Evolutionary conservation across 345 rosid species (phyloP).

Genomic region (Acer yangbiense): DNA sequence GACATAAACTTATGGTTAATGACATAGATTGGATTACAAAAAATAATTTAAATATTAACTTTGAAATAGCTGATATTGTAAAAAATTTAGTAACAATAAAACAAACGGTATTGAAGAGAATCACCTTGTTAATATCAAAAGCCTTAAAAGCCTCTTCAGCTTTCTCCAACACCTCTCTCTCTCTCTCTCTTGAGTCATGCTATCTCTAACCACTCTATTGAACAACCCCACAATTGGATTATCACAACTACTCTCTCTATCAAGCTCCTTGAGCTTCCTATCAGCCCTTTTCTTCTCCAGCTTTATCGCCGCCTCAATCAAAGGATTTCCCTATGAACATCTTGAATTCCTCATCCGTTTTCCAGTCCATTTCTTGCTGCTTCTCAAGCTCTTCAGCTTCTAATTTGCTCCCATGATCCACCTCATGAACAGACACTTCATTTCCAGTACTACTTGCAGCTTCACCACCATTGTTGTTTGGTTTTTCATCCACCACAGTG

Average conservation of each 20-base stretch:
- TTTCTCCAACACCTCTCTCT: conserved; percentile 78
- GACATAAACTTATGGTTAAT: neutral
- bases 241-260: conserved; percentile 47
- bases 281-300: conserved; percentile 97
- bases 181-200: conserved; percentile 69
- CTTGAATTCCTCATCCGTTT: conserved; percentile 91
- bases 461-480: conserved; percentile 8
- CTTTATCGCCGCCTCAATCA: conserved; percentile 92
- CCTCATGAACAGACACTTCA: conserved; percentile 20
- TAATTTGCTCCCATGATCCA: too few species aligned
- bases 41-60: neutral
- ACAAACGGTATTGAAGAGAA: conserved; percentile 8
- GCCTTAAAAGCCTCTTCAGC: conserved; percentile 84
- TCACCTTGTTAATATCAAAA: conserved; percentile 91
- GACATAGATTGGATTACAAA: neutral
- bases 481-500: conserved; percentile 44
- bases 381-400: conserved; percentile 37
- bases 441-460: conserved; percentile 16
- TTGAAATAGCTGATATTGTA: neutral
- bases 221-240: conserved; percentile 59
- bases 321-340: conserved; percentile 92
- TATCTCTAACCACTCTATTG: conserved; percentile 61
- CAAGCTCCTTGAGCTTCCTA: conserved; percentile 82
- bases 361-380: conserved; percentile 91
- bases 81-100: neutral